These are phyloP conservation scores for Cucurbita pepo DNA, from an alignment of 306 rosid species.

Conservation along the genomic window DNA sequence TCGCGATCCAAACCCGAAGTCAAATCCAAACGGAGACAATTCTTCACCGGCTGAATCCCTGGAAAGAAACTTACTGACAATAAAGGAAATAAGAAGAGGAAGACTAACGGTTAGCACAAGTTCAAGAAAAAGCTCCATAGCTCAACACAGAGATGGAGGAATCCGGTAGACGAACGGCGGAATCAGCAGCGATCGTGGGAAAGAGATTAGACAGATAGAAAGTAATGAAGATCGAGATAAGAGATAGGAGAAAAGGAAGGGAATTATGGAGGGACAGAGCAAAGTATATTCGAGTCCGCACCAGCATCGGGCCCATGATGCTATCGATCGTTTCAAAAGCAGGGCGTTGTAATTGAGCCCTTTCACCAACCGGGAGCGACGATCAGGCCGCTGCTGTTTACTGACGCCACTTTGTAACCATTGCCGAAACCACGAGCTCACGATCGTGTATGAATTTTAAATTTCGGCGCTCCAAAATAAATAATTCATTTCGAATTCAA, in stretches of 20 bases:
- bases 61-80: constrained; percentile 24
- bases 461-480: neutral
- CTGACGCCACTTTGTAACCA: neutral
- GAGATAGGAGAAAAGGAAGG: constrained; percentile 6
- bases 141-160: neutral
- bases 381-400: neutral
- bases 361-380: constrained; percentile 2
- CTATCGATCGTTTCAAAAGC: constrained; percentile 8
- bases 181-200: constrained; percentile 4
- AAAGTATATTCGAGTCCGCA: constrained; percentile 34
- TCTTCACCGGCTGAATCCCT: constrained; percentile 7
- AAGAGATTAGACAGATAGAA: neutral
- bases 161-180: neutral
- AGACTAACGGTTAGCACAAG: constrained; percentile 21
- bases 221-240: neutral
- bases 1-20: constrained; percentile 9
- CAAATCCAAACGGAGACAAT: neutral
- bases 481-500: too few relatives aligned
- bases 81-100: constrained; percentile 24
- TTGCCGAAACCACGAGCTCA: neutral
- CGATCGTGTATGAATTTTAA: neutral
- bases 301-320: constrained; percentile 11
- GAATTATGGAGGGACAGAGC: constrained; percentile 25
- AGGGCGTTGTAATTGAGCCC: constrained; percentile 25
- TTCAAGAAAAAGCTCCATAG: constrained; percentile 40